A percentile compares a stretch with the other conserved stretches of the same genome.
phyloP scores from a whole-genome alignment of 139 green algal species.

The Mesotaenium endlicherianum region DNA sequence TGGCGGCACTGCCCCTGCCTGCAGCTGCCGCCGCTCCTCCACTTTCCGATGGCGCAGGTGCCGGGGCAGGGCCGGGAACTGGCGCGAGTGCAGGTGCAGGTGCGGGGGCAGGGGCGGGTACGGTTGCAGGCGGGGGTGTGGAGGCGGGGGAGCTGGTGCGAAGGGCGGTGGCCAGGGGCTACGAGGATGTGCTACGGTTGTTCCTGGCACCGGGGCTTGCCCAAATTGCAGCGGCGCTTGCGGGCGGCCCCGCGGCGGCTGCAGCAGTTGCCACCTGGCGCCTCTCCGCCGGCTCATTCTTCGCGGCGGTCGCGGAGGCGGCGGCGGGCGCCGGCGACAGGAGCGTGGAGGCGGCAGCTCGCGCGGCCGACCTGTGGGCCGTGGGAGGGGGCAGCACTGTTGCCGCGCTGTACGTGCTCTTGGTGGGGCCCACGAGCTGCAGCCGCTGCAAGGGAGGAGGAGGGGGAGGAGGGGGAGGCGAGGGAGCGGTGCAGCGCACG shows the following conservation, averaged over 20 bases:
- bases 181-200: neutral
- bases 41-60: neutral
- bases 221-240: neutral
- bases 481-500: neutral
- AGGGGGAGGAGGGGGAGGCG: neutral
- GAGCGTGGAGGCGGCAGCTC: neutral
- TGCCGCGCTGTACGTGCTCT: neutral
- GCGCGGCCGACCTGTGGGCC: conserved; percentile 3
- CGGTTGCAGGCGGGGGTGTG: neutral
- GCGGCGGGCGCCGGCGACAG: neutral
- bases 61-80: neutral
- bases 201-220: neutral
- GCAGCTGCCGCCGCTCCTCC: neutral
- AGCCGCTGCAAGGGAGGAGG: too few species aligned
- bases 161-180: neutral
- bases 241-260: neutral
- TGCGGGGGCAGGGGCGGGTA: neutral
- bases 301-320: neutral
- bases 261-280: neutral
- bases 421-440: neutral
- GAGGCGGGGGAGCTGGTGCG: neutral
- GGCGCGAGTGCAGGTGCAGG: neutral
- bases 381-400: conserved; percentile 5
- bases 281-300: neutral
- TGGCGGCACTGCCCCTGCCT: neutral